A percentile compares a stretch with the other conserved stretches of the same genome.
These are phyloP conservation scores for Symbiodinium natans DNA, from an alignment of 73 alveolate species.

Conservation along the genomic window DNA sequence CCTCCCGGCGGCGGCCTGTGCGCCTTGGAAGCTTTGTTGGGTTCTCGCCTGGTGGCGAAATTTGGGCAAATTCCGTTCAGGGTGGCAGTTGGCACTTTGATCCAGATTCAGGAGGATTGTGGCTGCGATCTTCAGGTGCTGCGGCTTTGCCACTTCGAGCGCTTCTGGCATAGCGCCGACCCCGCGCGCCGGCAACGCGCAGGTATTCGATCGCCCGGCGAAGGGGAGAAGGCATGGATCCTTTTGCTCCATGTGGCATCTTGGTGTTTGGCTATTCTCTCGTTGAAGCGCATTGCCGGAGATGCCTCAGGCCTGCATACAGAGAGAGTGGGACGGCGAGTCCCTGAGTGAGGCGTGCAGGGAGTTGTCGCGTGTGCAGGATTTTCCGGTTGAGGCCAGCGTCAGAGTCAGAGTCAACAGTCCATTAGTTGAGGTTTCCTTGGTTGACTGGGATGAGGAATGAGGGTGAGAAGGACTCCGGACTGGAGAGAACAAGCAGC, in stretches of 20 bases:
- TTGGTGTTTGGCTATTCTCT: background rate
- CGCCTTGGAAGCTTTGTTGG: background rate
- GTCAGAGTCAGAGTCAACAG: too few species aligned
- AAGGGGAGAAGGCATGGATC: background rate
- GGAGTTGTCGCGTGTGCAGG: too few species aligned
- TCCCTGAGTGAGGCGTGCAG: background rate
- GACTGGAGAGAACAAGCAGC: too few species aligned
- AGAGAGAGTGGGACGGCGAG: constrained; percentile 3
- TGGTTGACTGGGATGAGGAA: too few species aligned
- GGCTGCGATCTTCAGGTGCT: background rate
- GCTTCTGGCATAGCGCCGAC: constrained; percentile 9
- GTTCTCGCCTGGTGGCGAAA: too few species aligned
- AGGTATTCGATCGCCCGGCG: background rate
- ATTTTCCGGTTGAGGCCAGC: too few species aligned
- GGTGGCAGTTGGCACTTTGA: too few species aligned
- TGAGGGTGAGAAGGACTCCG: too few species aligned
- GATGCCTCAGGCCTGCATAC: background rate
- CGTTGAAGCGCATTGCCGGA: background rate
- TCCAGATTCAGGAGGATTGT: too few species aligned
- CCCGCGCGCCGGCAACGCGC: constrained; percentile 5
- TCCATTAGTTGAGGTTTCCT: too few species aligned
- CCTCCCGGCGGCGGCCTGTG: background rate
- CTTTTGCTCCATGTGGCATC: background rate
- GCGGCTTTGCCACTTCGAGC: constrained; percentile 13
- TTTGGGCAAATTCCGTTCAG: too few species aligned